Evolutionary conservation across 2,329 filamentous ascomycete genomes (phyloP).

Genomic region (Fusarium napiforme): DNA sequence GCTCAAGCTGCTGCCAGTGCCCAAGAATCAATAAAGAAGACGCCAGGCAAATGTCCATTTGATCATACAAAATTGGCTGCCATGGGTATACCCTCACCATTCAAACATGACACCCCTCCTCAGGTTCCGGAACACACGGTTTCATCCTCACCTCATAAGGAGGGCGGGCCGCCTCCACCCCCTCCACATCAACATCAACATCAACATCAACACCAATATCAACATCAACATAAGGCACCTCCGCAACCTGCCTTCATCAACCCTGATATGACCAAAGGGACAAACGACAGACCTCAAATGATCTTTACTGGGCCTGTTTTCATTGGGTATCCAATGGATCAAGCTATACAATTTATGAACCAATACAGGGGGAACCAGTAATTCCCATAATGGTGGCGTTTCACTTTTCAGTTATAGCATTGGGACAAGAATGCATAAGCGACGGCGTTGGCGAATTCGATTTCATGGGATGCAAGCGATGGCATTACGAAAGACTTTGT

Average conservation of each 20-base stretch:
- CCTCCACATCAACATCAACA: conserved; percentile 14
- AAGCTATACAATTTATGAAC: conserved; percentile 81
- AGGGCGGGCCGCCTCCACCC: conserved; percentile 28
- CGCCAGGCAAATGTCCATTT: conserved; percentile 68
- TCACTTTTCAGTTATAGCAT: conserved; percentile 21
- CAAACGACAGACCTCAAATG: conserved; percentile 69
- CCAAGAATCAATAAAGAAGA: conserved; percentile 44
- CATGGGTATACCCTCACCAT: conserved; percentile 44
- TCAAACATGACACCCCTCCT: conserved; percentile 23
- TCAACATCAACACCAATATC: conserved; percentile 10
- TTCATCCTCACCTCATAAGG: conserved; percentile 39
- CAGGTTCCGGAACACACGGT: conserved; percentile 18
- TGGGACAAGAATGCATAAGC: conserved; percentile 41
- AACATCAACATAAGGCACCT: conserved; percentile 22
- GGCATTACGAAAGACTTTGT: conserved; percentile 6
- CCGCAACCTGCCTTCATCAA: conserved; percentile 65
- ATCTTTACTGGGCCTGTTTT: conserved; percentile 94
- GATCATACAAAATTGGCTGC: conserved; percentile 59
- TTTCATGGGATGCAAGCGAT: conserved; percentile 31
- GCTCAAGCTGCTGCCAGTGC: conserved; percentile 40
- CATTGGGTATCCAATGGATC: conserved; percentile 87
- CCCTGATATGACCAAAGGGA: conserved; percentile 50
- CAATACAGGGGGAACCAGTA: conserved; percentile 56
- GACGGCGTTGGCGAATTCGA: conserved; percentile 45
- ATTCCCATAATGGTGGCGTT: conserved; percentile 23